Evolutionary conservation across 2,329 filamentous ascomycete genomes (phyloP), one percentile per base, ranked within the genome.

Genomic region (Exophiala aquamarina): DNA sequence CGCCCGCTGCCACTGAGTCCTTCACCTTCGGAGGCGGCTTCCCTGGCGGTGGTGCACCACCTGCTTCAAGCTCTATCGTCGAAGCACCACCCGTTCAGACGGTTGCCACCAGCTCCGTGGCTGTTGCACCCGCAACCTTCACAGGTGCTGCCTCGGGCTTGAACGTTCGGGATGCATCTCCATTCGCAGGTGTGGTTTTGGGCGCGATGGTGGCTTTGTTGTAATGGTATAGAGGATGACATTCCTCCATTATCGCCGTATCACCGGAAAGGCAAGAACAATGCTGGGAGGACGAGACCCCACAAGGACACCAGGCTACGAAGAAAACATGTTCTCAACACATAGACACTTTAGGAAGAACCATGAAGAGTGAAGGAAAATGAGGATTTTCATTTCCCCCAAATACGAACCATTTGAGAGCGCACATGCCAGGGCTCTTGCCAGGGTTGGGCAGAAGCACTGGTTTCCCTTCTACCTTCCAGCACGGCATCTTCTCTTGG

Each of bases 81-180:
- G 35, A 23, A 9, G 19, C 43, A 18, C 32, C 50, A 17, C 23
- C 46, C 3, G 41, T 41, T 14, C 31, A 41, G 14, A 32, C 39
- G 20, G 37, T 26, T 3, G 32, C 35, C 10, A 28, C 45, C 37
- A 17, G 23, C 35, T 13, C 48, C 21, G 35, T 40, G 7, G 33
- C 50, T n/a, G 50, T 41, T 15, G 50, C 31, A 14, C 50, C 55
- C 15, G 56, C 56, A 4, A 52, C 48, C 3, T 59, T 59, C 41
- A 57, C 52, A 13, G 56, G 56, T 32, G 54, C 46, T 9, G 54
- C 49, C 7, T 37, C 44, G 3, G 29, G 35, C 2, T 49, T 42
- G 32, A 34, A 33, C 15, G 40, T 46, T 19, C 42, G 47, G n/a
- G 42, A 53, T 31, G 31, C 32, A 13, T 53, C 46, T 13, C 29